These are phyloP conservation scores for Chlorella sp. DNA, from an alignment of 139 green algal genomes.

Conservation along the genomic window DNA sequence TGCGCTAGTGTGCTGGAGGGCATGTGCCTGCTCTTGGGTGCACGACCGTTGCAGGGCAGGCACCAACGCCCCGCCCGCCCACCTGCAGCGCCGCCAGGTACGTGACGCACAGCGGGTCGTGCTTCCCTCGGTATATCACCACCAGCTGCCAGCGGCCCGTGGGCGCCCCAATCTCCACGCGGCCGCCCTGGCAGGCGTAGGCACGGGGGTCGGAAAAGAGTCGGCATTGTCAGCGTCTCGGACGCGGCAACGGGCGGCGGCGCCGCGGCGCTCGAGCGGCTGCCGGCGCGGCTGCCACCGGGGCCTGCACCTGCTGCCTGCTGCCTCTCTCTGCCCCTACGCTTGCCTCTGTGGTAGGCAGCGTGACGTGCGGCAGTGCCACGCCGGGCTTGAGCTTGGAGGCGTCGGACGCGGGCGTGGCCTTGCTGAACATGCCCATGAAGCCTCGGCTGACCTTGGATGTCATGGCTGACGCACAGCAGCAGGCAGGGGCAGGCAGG, in stretches of 20 bases:
- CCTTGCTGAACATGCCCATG: constrained; percentile 35
- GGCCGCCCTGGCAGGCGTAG: constrained; percentile 42
- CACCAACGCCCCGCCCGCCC: neutral
- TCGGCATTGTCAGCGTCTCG: neutral
- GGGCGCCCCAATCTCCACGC: constrained; percentile 62
- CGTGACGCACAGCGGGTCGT: constrained; percentile 59
- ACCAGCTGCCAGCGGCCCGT: constrained; percentile 68
- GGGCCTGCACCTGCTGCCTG: neutral
- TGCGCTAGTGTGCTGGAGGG: no score
- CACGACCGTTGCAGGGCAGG: no score
- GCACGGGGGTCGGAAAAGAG: neutral
- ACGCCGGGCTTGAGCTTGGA: constrained; percentile 51
- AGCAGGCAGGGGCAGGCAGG: no score
- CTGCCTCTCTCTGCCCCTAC: neutral
- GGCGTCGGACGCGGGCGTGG: neutral
- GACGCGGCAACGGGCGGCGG: neutral
- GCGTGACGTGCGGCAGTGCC: constrained; percentile 49
- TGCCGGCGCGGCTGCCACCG: neutral
- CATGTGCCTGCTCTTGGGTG: no score
- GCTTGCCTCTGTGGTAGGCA: constrained; percentile 47
- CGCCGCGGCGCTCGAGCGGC: neutral
- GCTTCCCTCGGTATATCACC: constrained; percentile 60
- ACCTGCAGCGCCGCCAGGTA: constrained; percentile 51
- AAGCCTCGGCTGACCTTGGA: constrained; percentile 18
- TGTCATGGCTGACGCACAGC: neutral